A percentile compares a stretch with the other conserved stretches of the same genome.
Conservation (phyloP, 2,329 filamentous ascomycete species). For the Fusarium sp. region DNA sequence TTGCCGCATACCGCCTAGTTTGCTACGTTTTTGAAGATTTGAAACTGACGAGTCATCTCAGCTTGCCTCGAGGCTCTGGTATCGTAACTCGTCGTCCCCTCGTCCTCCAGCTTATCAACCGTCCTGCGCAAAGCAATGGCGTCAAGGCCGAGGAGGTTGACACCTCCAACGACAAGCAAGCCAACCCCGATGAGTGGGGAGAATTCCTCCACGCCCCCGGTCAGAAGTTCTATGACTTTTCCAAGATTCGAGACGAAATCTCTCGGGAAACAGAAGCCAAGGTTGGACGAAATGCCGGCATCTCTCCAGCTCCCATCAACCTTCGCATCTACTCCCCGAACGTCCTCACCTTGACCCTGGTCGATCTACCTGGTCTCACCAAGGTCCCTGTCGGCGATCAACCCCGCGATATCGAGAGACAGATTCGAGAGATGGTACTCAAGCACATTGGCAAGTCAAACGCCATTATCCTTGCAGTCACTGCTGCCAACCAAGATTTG, state of each 20-base stretch:
- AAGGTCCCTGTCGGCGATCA: conserved; percentile 98
- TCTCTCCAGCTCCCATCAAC: conserved; percentile 97
- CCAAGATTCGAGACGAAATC: conserved; percentile 98
- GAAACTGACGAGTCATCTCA: conserved; percentile 57
- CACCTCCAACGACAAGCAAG: conserved; percentile 82
- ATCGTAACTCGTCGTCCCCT: conserved; percentile 97
- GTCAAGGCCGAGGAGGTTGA: conserved; percentile 75
- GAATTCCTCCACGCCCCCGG: conserved; percentile 98
- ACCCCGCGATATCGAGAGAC: conserved; percentile 94
- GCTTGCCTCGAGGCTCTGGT: conserved; percentile 95
- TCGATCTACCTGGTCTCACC: conserved; percentile 95
- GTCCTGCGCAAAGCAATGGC: conserved; percentile 81
- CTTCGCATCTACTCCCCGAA: conserved; percentile 98
- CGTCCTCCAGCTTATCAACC: conserved; percentile 98
- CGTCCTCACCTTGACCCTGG: conserved; percentile 94
- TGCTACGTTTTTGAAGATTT: conserved; percentile 13
- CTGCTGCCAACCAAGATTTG: conserved; percentile 96
- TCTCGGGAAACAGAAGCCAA: conserved; percentile 96
- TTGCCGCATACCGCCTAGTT: conserved; percentile 29
- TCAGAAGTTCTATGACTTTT: conserved; percentile 98
- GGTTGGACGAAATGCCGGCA: conserved; percentile 95
- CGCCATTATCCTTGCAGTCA: conserved; percentile 97
- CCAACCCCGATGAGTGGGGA: conserved; percentile 97
- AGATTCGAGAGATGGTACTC: conserved; percentile 97
- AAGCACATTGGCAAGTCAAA: conserved; percentile 99